Percentiles rank a stretch among this genome's conserved stretches.
Conservation (phyloP, 2,329 filamentous ascomycete species). For the Pestalotiopsis sp. region DNA sequence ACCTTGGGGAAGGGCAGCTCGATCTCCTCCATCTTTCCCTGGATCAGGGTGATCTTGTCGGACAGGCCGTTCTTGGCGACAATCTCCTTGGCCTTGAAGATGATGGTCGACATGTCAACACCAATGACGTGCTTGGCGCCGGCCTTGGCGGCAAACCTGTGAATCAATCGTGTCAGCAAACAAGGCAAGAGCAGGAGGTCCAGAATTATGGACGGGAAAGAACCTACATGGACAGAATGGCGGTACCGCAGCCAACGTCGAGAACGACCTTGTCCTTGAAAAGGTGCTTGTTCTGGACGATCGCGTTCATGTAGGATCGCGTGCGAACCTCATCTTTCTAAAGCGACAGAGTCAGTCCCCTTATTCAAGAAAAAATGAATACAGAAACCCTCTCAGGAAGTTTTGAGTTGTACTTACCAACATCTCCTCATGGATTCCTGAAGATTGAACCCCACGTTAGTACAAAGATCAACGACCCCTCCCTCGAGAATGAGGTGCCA, state of each 20-base stretch:
- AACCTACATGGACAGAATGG: conserved; percentile 94
- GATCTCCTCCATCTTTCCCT: conserved; percentile 99
- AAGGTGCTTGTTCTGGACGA: conserved; percentile 93
- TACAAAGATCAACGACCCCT: conserved; percentile 3
- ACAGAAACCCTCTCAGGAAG: conserved; percentile 14
- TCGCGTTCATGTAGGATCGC: conserved; percentile 93
- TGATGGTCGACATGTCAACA: conserved; percentile 99
- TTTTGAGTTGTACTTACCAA: conserved; percentile 66
- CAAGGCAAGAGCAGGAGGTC: neutral
- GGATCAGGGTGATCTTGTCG: conserved; percentile 94
- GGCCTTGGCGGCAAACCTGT: conserved; percentile 92
- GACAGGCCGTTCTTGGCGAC: conserved; percentile 89
- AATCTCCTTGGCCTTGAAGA: conserved; percentile 96
- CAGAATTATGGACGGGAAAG: conserved; percentile 12
- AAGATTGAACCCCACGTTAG: conserved; percentile 6
- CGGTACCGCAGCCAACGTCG: conserved; percentile 95
- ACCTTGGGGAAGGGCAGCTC: conserved; percentile 91
- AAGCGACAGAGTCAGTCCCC: conserved; percentile 14
- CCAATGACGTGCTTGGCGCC: conserved; percentile 98
- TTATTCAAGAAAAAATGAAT: conserved; percentile 9
- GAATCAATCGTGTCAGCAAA: conserved; percentile 13
- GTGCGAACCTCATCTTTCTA: conserved; percentile 99
- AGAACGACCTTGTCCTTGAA: conserved; percentile 86
- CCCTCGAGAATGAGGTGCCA: neutral
- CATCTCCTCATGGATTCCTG: conserved; percentile 98